phyloP scores from a whole-genome alignment of 1,284 basidiomycete genomes.

The Melanopsichium pennsylvanicum region DNA sequence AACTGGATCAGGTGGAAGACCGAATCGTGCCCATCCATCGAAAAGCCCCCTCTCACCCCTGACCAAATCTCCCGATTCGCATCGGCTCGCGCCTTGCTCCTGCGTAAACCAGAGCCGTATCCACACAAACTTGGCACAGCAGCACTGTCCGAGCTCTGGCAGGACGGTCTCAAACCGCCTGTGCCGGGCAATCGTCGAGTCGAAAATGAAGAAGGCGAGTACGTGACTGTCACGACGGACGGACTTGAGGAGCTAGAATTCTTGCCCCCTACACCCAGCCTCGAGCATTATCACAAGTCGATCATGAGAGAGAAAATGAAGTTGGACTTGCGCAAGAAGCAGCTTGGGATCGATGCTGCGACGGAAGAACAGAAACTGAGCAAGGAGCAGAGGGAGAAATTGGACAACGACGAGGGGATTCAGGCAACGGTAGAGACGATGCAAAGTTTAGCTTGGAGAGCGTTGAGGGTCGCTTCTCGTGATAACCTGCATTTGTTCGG shows the following conservation, averaged over 20 bases:
- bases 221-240: conserved; percentile 50
- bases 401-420: conserved; percentile 32
- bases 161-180: conserved; percentile 52
- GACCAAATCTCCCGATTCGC: conserved; percentile 42
- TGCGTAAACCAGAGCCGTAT: conserved; percentile 25
- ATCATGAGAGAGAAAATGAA: conserved; percentile 51
- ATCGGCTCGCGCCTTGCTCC: conserved; percentile 24
- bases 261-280: conserved; percentile 41
- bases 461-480: conserved; percentile 43
- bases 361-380: conserved; percentile 9
- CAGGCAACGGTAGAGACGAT: conserved; percentile 28
- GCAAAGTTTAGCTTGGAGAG: conserved; percentile 59
- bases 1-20: conserved; percentile 63
- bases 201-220: conserved; percentile 53
- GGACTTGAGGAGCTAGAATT: conserved; percentile 61
- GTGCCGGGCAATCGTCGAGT: conserved; percentile 31
- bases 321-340: conserved; percentile 44
- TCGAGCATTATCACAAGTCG: conserved; percentile 46
- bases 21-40: conserved; percentile 57
- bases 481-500: conserved; percentile 49
- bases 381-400: conserved; percentile 30
- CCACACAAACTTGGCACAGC: conserved; percentile 57
- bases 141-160: conserved; percentile 61
- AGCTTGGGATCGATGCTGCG: conserved; percentile 43
- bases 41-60: conserved; percentile 41